Evolutionary conservation across 208 protist species (phyloP).

Genomic region (Leishmania mexicana): DNA sequence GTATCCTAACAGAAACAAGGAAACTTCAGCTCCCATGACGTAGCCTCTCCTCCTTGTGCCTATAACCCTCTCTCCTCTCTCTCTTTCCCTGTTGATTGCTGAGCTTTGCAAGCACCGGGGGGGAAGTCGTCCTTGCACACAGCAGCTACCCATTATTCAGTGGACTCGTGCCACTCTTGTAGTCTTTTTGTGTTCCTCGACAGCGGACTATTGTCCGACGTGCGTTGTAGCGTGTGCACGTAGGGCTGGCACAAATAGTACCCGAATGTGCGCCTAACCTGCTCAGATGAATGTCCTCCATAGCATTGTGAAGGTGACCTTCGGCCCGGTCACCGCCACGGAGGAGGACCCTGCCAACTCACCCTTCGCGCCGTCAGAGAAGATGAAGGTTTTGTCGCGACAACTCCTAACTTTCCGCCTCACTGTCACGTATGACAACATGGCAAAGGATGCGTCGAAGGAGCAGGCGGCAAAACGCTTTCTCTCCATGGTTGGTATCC

Average conservation of each 20-base stretch:
- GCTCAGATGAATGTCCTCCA: constrained; percentile 44
- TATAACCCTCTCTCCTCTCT: neutral
- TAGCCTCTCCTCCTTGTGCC: neutral
- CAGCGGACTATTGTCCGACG: neutral
- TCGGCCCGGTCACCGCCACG: constrained; percentile 18
- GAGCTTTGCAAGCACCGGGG: neutral
- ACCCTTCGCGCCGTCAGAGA: neutral
- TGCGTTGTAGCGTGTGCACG: neutral
- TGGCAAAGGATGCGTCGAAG: constrained; percentile 18
- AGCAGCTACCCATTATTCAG: neutral
- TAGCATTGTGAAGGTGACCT: constrained; percentile 34
- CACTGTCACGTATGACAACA: constrained; percentile 41
- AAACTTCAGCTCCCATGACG: too few relatives aligned
- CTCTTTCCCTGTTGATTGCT: neutral
- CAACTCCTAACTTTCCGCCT: constrained; percentile 51
- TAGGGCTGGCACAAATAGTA: neutral
- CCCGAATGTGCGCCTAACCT: neutral
- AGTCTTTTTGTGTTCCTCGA: neutral
- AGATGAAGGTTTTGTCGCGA: constrained; percentile 38
- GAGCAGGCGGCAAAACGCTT: constrained; percentile 32
- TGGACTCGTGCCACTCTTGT: neutral
- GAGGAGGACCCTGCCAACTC: neutral
- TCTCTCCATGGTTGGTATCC: constrained; percentile 42
- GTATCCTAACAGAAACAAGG: neutral
- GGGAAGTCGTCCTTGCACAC: neutral